Percentiles rank a stretch among this genome's conserved stretches.
Evolutionary conservation across 768 basidiomycete species (phyloP).

Genomic region (Pleurotus ostreatus): DNA sequence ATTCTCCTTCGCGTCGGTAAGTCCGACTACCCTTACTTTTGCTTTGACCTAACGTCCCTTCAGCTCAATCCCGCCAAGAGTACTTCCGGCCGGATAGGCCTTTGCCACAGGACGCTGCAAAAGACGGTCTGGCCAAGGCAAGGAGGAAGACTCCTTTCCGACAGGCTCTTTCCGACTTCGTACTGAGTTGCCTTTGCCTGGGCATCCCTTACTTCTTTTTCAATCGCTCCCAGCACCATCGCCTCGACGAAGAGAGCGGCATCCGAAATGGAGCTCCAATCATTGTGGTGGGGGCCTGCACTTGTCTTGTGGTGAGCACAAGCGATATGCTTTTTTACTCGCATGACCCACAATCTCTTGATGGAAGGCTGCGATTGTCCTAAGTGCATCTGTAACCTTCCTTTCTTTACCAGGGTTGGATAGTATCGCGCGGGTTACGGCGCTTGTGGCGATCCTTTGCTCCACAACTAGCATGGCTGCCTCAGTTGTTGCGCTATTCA

Average conservation of each 20-base stretch:
- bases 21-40: conserved; percentile 17
- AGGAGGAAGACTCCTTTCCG: conserved; percentile 33
- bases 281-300: conserved; percentile 62
- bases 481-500: conserved; percentile 65
- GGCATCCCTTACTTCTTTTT: conserved; percentile 79
- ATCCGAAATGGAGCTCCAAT: conserved; percentile 47
- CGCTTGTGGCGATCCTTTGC: conserved; percentile 64
- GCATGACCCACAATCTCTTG: conserved; percentile 11
- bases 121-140: conserved; percentile 19
- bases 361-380: conserved; percentile 68
- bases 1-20: conserved; percentile 65
- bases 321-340: background rate
- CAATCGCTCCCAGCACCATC: conserved; percentile 43
- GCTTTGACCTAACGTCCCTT: background rate
- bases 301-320: conserved; percentile 55
- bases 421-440: conserved; percentile 55
- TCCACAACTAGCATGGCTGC: conserved; percentile 68
- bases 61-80: conserved; percentile 67
- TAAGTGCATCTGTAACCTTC: conserved; percentile 81
- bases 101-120: conserved; percentile 49
- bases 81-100: conserved; percentile 68
- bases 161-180: conserved; percentile 51
- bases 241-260: conserved; percentile 61
- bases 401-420: conserved; percentile 75
- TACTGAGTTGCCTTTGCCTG: conserved; percentile 63